Evolutionary conservation across 495 filamentous ascomycete genomes (phyloP).

Genomic region (Penicillium herquei): DNA sequence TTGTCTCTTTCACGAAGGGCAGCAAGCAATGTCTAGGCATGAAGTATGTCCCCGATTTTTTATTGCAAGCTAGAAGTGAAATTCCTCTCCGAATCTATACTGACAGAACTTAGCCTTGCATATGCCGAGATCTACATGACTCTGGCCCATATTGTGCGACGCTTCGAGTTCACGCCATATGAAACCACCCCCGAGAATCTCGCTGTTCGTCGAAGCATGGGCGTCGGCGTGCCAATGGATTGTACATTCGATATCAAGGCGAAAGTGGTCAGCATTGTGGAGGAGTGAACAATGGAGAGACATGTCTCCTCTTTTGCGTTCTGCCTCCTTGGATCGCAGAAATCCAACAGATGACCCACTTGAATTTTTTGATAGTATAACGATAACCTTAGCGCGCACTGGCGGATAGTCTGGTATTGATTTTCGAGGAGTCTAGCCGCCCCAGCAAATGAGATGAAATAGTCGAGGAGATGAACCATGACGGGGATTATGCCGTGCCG

Average conservation of each 20-base stretch:
- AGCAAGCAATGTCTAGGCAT: constrained; percentile 7
- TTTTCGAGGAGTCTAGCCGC: too few species aligned
- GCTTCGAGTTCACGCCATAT: constrained; percentile 2
- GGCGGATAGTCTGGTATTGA: too few species aligned
- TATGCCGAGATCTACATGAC: constrained; percentile 7
- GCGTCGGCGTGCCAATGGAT: constrained; percentile 16
- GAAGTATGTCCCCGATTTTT: constrained; percentile 1
- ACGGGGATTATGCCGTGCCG: too few species aligned
- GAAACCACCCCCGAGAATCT: constrained; percentile 28
- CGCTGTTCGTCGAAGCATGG: constrained; percentile 21
- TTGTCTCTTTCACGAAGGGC: constrained; percentile 6
- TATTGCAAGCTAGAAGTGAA: background rate
- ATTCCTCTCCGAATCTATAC: constrained; percentile 17
- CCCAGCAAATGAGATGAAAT: too few species aligned
- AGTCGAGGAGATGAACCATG: too few species aligned
- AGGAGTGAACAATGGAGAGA: constrained; percentile 5
- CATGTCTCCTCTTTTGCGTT: too few species aligned
- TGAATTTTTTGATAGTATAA: too few species aligned
- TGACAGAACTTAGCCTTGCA: constrained; percentile 2
- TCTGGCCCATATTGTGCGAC: background rate
- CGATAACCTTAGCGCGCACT: too few species aligned
- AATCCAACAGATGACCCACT: too few species aligned
- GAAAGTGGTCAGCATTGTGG: constrained; percentile 13
- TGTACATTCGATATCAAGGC: constrained; percentile 20
- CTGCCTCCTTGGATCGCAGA: too few species aligned